Evolutionary conservation across 148 eudicot genomes (phyloP).

Genomic region (Fagopyrum homotropicum): DNA sequence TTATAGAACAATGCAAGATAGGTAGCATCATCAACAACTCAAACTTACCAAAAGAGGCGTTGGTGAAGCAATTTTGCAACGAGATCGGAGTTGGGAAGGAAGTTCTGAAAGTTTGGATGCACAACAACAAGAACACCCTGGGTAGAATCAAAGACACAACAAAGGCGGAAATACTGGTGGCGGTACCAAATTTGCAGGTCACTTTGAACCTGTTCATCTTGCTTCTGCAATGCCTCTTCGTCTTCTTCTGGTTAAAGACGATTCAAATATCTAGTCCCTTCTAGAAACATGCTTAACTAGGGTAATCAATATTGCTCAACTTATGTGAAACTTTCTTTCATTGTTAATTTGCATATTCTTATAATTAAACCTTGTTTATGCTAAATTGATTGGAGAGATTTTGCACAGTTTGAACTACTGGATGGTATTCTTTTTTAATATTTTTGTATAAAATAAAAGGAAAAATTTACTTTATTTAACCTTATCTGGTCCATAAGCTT

Average conservation of each 20-base stretch:
- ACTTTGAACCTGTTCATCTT: neutral
- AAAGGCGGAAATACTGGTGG: neutral
- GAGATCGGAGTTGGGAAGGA: slow-evolving; percentile 33
- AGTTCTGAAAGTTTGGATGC: slow-evolving; percentile 55
- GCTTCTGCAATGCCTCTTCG: slow-evolving; percentile 6
- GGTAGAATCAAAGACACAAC: neutral
- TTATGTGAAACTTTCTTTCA: too few relatives aligned
- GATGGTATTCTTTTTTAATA: too few relatives aligned
- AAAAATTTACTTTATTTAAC: neutral
- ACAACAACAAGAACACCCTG: slow-evolving; percentile 37
- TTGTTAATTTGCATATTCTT: too few relatives aligned
- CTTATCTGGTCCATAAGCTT: neutral
- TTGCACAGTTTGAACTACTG: too few relatives aligned
- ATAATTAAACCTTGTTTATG: too few relatives aligned
- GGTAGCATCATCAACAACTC: too few relatives aligned
- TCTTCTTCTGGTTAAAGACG: neutral
- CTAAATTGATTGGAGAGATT: too few relatives aligned
- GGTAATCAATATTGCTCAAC: too few relatives aligned
- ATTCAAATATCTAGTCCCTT: neutral
- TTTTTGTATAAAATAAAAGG: neutral
- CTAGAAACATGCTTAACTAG: too few relatives aligned
- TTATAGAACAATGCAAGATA: too few relatives aligned
- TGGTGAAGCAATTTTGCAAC: slow-evolving; percentile 33
- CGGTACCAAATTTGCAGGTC: neutral
- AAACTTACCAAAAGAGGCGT: too few relatives aligned